Conservation (phyloP, 768 basidiomycete genomes). For the Amanita rubescens region DNA sequence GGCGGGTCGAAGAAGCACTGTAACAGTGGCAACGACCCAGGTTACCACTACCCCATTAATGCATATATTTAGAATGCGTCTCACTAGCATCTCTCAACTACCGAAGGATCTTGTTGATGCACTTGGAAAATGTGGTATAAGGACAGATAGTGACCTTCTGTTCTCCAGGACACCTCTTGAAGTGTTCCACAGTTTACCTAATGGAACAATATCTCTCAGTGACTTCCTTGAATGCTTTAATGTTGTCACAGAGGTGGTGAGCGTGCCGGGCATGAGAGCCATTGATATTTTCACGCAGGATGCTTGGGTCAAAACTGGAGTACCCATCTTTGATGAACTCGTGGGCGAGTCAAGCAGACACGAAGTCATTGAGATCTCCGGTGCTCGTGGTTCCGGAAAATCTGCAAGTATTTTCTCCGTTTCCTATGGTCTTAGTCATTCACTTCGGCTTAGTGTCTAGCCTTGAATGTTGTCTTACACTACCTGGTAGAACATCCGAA, state of each 20-base stretch:
- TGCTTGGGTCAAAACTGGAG: constrained; percentile 27
- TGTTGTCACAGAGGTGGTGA: constrained; percentile 32
- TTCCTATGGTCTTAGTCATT: background rate
- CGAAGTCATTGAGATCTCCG: constrained; percentile 62
- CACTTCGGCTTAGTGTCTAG: constrained; percentile 41
- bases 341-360: constrained; percentile 42
- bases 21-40: constrained; percentile 43
- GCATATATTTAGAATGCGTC: constrained; percentile 29
- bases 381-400: constrained; percentile 59
- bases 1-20: constrained; percentile 52
- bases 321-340: constrained; percentile 44
- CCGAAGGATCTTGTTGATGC: constrained; percentile 35
- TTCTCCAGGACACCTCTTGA: constrained; percentile 41
- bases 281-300: constrained; percentile 21
- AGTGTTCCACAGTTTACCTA: constrained; percentile 43
- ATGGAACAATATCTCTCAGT: constrained; percentile 37
- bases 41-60: constrained; percentile 49
- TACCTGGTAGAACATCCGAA: constrained; percentile 34
- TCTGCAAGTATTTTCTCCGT: constrained; percentile 37
- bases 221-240: constrained; percentile 37
- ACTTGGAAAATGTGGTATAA: constrained; percentile 43
- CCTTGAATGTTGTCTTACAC: constrained; percentile 49
- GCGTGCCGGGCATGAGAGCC: constrained; percentile 36
- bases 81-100: constrained; percentile 30
- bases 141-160: constrained; percentile 51